Evolutionary conservation across 495 filamentous ascomycete species (phyloP).

Genomic region (Penicillium canariense): DNA sequence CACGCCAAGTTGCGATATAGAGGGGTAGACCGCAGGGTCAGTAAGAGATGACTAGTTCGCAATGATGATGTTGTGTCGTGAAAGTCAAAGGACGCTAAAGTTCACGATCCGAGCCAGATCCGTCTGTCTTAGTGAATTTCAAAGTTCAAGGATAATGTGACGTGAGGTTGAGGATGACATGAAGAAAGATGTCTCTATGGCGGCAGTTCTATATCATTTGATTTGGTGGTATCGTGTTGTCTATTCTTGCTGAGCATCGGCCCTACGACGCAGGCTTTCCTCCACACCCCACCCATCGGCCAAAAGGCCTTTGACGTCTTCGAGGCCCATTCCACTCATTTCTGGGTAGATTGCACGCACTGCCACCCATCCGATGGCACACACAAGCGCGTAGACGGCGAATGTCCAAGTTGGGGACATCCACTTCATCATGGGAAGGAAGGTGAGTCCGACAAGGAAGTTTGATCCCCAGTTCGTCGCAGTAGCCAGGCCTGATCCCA

Average conservation of each 20-base stretch:
- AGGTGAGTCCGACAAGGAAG: conserved; percentile 82
- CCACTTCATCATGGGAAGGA: conserved; percentile 79
- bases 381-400: conserved; percentile 68
- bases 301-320: conserved; percentile 74
- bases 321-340: conserved; percentile 74
- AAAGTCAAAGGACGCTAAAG: background rate
- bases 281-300: conserved; percentile 67
- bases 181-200: background rate
- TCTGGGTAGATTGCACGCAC: conserved; percentile 80
- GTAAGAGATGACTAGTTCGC: background rate
- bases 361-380: conserved; percentile 60
- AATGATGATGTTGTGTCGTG: background rate
- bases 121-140: background rate
- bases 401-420: conserved; percentile 78
- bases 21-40: background rate
- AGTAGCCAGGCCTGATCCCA: conserved; percentile 80
- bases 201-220: background rate
- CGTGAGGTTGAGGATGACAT: background rate
- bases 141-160: background rate
- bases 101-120: background rate
- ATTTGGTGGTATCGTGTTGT: background rate
- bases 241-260: background rate
- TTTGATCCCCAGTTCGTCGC: conserved; percentile 89
- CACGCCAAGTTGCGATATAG: too few species aligned
- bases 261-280: conserved; percentile 21